A percentile compares a stretch with the other conserved stretches of the same genome.
Evolutionary conservation across 1,139 yeast genomes (phyloP).

Genomic region (Saccharomyces hybrid): DNA sequence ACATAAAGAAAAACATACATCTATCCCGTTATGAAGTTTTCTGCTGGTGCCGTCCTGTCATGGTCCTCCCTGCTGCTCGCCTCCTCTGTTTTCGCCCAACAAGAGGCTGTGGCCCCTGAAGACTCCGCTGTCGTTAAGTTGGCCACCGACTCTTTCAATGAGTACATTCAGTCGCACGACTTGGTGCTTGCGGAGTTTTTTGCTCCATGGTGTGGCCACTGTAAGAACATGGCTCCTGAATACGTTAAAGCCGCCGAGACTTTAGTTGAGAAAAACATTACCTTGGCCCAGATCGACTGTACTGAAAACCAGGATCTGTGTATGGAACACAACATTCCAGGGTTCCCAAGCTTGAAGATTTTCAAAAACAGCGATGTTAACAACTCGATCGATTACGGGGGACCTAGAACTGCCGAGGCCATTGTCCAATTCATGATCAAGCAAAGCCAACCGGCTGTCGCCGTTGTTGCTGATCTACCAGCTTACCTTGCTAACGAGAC

Average conservation of each 20-base stretch:
- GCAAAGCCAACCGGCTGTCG: constrained; percentile 77
- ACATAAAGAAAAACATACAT: not conserved
- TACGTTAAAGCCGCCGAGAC: constrained; percentile 76
- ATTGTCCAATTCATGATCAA: constrained; percentile 75
- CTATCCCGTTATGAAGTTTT: not conserved
- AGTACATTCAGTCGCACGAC: constrained; percentile 62
- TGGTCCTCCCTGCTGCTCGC: constrained; percentile 8
- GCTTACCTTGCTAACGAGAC: constrained; percentile 41
- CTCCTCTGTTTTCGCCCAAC: constrained; percentile 22
- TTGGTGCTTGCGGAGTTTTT: constrained; percentile 89
- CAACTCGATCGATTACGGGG: constrained; percentile 57
- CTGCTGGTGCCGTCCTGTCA: not conserved
- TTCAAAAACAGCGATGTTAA: constrained; percentile 54
- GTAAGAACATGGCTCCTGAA: constrained; percentile 91
- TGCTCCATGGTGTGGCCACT: constrained; percentile 99
- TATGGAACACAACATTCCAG: constrained; percentile 63
- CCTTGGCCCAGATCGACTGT: constrained; percentile 90
- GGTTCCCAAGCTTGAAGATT: constrained; percentile 88
- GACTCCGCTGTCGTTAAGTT: constrained; percentile 86
- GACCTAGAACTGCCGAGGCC: constrained; percentile 76
- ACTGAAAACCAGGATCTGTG: constrained; percentile 80
- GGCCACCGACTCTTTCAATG: constrained; percentile 52
- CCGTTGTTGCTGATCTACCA: constrained; percentile 44
- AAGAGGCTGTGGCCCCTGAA: constrained; percentile 66
- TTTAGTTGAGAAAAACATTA: constrained; percentile 58